These are phyloP conservation scores for Euphrasia confusa DNA, from an alignment of 257 asterid genomes.

Conservation along the genomic window DNA sequence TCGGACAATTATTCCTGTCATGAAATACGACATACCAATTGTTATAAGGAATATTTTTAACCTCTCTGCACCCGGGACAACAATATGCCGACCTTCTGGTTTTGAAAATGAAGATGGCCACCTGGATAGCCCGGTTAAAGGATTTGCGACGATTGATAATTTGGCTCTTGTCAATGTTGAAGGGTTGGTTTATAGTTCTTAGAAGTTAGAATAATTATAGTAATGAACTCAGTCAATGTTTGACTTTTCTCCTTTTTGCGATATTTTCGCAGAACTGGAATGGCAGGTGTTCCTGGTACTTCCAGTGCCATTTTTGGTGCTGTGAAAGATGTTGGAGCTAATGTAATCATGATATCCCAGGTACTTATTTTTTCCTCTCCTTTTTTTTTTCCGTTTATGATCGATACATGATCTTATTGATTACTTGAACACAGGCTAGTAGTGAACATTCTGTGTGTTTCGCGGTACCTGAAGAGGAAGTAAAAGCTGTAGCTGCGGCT, in stretches of 20 bases:
- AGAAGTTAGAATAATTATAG: conserved; percentile 6
- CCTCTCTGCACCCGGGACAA: conserved; percentile 91
- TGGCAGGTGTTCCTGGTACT: conserved; percentile 99
- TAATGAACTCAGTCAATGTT: conserved; percentile 2
- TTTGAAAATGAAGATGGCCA: conserved; percentile 46
- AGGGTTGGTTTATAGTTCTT: conserved; percentile 54
- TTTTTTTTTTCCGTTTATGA: conserved; percentile 6
- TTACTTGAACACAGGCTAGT: conserved; percentile 66
- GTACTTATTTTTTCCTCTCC: conserved; percentile 35
- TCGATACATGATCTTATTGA: conserved; percentile 20
- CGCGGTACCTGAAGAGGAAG: conserved; percentile 97
- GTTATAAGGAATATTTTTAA: conserved; percentile 96
- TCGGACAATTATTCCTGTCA: conserved; percentile 95
- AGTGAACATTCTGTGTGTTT: conserved; percentile 99
- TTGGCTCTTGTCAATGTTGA: conserved; percentile 97
- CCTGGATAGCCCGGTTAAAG: conserved; percentile 76
- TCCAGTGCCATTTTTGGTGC: conserved; percentile 86
- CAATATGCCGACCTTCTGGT: conserved; percentile 55
- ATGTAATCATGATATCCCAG: conserved; percentile 98
- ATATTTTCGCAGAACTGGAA: conserved; percentile 76
- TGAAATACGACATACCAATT: conserved; percentile 92
- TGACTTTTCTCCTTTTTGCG: conserved; percentile 11
- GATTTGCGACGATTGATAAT: conserved; percentile 97
- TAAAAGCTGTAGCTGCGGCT: conserved; percentile 80
- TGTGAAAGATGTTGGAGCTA: conserved; percentile 95